A percentile compares a stretch with the other conserved stretches of the same genome.
Conservation (phyloP, 2,329 filamentous ascomycete genomes). For the Cercospora sp. region DNA sequence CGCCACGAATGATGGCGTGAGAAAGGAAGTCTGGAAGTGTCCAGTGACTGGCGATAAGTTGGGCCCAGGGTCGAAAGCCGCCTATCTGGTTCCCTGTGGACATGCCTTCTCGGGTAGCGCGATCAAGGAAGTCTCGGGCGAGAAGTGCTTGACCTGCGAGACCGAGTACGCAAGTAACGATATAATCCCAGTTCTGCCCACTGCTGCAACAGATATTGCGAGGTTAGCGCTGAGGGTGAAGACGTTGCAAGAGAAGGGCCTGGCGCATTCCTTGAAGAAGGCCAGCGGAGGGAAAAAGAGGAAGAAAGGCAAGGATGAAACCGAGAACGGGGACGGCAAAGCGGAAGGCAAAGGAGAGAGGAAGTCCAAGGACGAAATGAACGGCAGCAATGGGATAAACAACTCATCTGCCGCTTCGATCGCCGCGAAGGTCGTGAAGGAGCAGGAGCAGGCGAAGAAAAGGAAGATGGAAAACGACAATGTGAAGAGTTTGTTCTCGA, state of each 20-base stretch:
- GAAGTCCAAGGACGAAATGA: slow-evolving; percentile 25
- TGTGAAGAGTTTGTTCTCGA: slow-evolving; percentile 50
- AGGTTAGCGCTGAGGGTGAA: slow-evolving; percentile 66
- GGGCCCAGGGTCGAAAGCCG: slow-evolving; percentile 73
- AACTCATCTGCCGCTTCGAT: slow-evolving; percentile 82
- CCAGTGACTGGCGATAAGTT: slow-evolving; percentile 85
- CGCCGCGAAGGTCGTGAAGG: slow-evolving; percentile 80
- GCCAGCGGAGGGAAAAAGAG: slow-evolving; percentile 66
- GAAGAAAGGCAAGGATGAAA: slow-evolving; percentile 59
- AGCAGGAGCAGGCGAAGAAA: slow-evolving; percentile 82
- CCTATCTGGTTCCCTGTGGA: slow-evolving; percentile 91
- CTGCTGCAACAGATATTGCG: slow-evolving; percentile 67
- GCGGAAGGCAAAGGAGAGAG: slow-evolving; percentile 19
- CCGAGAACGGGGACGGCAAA: slow-evolving; percentile 39
- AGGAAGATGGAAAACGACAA: slow-evolving; percentile 64
- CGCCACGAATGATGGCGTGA: slow-evolving; percentile 37
- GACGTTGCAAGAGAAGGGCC: slow-evolving; percentile 66
- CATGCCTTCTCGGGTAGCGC: slow-evolving; percentile 90
- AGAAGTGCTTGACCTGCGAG: slow-evolving; percentile 67
- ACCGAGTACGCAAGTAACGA: slow-evolving; percentile 71
- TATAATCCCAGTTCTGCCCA: slow-evolving; percentile 78
- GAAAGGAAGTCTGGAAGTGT: slow-evolving; percentile 69
- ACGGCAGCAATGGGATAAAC: slow-evolving; percentile 65
- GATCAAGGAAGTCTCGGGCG: slow-evolving; percentile 62
- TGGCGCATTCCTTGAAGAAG: slow-evolving; percentile 89